A percentile compares a stretch with the other conserved stretches of the same genome.
These are phyloP conservation scores for Apiospora saccharicola DNA, from an alignment of 2,329 filamentous ascomycete genomes.

Conservation along the genomic window DNA sequence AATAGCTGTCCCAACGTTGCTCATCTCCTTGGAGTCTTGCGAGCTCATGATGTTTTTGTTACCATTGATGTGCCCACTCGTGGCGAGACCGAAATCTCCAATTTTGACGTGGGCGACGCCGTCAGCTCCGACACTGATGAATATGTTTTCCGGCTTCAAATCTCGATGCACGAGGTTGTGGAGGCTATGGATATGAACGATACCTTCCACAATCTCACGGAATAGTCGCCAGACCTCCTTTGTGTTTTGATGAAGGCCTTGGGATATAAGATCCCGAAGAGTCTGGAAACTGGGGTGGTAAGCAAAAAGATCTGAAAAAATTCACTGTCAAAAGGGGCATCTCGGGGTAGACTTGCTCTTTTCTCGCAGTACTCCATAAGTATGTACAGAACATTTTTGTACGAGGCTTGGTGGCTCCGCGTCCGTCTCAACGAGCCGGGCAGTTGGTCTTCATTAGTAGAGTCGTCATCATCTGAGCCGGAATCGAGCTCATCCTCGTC, in stretches of 20 bases:
- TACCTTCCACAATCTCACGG: constrained; percentile 87
- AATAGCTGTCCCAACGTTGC: constrained; percentile 78
- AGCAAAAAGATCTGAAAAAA: constrained; percentile 26
- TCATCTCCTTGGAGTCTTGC: constrained; percentile 66
- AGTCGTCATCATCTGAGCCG: constrained; percentile 54
- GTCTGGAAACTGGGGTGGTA: constrained; percentile 58
- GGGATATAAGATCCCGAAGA: constrained; percentile 83
- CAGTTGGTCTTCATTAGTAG: constrained; percentile 19
- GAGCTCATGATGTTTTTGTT: constrained; percentile 58
- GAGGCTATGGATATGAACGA: constrained; percentile 87
- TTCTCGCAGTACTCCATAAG: constrained; percentile 99
- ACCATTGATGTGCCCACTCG: constrained; percentile 78
- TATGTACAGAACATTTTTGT: constrained; percentile 86
- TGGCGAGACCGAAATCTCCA: constrained; percentile 94
- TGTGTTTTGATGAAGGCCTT: constrained; percentile 75
- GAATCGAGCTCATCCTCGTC: constrained; percentile 56
- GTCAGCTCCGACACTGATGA: constrained; percentile 76
- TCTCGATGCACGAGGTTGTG: constrained; percentile 91
- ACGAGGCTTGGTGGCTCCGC: constrained; percentile 55
- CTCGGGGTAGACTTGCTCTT: constrained; percentile 57
- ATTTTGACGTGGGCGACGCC: constrained; percentile 90
- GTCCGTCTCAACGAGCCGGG: constrained; percentile 34
- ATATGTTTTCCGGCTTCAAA: constrained; percentile 96
- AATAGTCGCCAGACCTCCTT: constrained; percentile 90
- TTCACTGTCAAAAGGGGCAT: not conserved